Evolutionary conservation across 2,329 filamentous ascomycete genomes (phyloP), one percentile per base, ranked within the genome.

Genomic region (Epichloe festucae): DNA sequence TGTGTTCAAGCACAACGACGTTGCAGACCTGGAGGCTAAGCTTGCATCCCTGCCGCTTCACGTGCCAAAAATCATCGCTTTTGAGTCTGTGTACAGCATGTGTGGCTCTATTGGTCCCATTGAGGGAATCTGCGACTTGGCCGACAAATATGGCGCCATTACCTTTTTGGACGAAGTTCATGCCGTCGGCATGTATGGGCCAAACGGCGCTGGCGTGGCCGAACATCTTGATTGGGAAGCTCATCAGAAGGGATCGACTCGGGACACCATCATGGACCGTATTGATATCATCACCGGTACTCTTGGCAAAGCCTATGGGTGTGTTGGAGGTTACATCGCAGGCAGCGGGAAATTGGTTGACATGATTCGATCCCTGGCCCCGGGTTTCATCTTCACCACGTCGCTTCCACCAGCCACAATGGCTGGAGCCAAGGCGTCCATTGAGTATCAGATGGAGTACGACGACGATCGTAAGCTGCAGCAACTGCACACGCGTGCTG

Each of bases 1-100:
- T 69, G 91, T 98, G 27, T 98, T 97, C 79, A 95, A 94, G 73
- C 93, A 98, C 73, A 98, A 98, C 63, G 90, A 98, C 62, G 70
- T 97, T n/a, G 82, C 77, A 42, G 93, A 98, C 62, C 75, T 98
- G 15, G 93, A 98, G 73, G 81, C 81, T 48, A 97, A 98, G 71
- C 76, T 98, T 58, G 89, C 90, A 3, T 86, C 89, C 12, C 77
- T 98, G 42, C 89, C 91, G 0, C 72, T 86, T 1, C 78, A 93
- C 54, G 80, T 87, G 38, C 93, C 93, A 53, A 98, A 98, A 75
- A 95, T 98, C 58, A 98, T 98, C 58, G 93, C 93, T 2, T 98
- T 97, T 58, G 93, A 98, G 72, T 95, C 89, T 34, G 93, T 98
- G 3, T 98, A 98, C 73, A 95, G 89, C 74, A 98, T 98, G 93